Conservation (phyloP, 2,329 filamentous ascomycete genomes). For the Colletotrichum aenigma region DNA sequence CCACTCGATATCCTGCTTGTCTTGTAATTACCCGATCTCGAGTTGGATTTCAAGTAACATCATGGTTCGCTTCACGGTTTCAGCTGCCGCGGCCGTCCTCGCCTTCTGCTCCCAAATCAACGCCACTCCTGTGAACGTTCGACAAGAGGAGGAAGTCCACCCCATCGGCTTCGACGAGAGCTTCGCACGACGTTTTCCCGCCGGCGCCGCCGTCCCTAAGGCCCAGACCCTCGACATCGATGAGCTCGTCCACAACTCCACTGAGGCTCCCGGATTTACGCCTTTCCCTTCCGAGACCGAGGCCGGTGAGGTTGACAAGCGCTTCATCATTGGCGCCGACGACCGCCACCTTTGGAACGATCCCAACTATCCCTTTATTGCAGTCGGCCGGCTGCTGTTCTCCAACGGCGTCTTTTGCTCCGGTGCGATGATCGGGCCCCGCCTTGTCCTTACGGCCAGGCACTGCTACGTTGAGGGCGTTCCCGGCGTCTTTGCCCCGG, state of each 20-base stretch:
- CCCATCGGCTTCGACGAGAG: conserved; percentile 22
- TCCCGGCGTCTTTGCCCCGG: conserved; percentile 25
- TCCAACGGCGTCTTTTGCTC: conserved; percentile 27
- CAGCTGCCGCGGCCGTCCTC: not conserved
- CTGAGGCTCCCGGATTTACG: not conserved
- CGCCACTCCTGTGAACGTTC: not conserved
- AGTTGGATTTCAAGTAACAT: not conserved
- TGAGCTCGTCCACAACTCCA: not conserved
- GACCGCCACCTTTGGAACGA: conserved; percentile 24
- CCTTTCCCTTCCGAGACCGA: not conserved
- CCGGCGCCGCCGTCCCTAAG: not conserved
- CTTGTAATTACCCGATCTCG: not conserved
- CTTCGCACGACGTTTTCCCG: conserved; percentile 7
- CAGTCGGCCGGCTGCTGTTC: conserved; percentile 20
- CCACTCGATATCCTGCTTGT: not conserved
- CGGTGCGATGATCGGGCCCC: conserved; percentile 28
- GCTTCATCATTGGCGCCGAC: conserved; percentile 25
- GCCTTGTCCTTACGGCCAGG: conserved; percentile 28
- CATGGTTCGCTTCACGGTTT: not conserved
- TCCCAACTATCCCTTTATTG: conserved; percentile 22
- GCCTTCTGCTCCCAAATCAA: not conserved
- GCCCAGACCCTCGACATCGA: not conserved
- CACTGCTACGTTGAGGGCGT: conserved; percentile 25
- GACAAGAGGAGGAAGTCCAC: not conserved
- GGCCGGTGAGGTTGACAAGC: conserved; percentile 2